phyloP scores from a whole-genome alignment of 257 asterid genomes.

The Petunia secreta region DNA sequence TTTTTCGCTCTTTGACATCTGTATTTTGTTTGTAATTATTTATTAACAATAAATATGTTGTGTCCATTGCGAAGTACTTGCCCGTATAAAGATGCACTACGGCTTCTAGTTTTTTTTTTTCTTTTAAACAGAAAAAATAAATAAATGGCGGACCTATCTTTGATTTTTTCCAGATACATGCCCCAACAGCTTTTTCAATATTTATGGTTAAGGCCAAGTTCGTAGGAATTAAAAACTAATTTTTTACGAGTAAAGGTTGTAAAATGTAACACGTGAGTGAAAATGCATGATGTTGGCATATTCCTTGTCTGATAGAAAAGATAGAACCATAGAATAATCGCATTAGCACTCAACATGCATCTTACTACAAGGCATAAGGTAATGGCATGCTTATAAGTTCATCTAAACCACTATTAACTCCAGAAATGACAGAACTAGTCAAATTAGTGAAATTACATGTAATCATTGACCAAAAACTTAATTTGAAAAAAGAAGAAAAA shows the following conservation, averaged over 20 bases:
- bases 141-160: background rate
- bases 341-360: background rate
- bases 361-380: background rate
- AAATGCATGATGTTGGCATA: background rate
- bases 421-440: background rate
- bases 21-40: background rate
- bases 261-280: background rate
- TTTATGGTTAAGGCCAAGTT: background rate
- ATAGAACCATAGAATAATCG: background rate
- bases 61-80: conserved; percentile 16
- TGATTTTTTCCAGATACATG: background rate
- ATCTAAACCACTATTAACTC: background rate
- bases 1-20: background rate
- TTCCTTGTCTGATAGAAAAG: background rate
- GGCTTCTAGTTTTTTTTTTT: background rate
- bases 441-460: background rate
- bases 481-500: too few relatives aligned
- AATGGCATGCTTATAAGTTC: background rate
- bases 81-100: conserved; percentile 17
- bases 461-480: too few relatives aligned
- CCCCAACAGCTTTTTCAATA: background rate
- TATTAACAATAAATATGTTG: background rate
- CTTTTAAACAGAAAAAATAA: too few relatives aligned
- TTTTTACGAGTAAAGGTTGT: background rate
- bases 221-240: background rate